phyloP scores from a whole-genome alignment of 75 land plant species.

The Sequoiadendron giganteum region DNA sequence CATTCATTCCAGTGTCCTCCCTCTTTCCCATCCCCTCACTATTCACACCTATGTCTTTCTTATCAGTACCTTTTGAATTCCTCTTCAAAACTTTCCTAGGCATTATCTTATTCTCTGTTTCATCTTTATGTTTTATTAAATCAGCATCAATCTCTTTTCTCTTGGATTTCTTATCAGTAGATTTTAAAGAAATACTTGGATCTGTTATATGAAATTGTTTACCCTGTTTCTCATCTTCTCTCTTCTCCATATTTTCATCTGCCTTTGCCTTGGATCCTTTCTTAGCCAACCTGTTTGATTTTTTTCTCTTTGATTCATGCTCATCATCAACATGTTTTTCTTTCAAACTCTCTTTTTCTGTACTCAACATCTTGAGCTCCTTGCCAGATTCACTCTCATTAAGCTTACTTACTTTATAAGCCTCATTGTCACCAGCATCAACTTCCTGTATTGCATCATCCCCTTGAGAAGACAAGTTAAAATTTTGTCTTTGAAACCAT shows the following conservation, averaged over 20 bases:
- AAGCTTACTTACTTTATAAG: neutral
- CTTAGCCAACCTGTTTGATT: neutral
- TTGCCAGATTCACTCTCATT: neutral
- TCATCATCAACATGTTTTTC: neutral
- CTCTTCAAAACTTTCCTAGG: neutral
- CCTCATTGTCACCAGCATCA: neutral
- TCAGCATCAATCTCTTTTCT: neutral
- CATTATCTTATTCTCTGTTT: neutral
- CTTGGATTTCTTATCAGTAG: neutral
- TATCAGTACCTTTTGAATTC: neutral
- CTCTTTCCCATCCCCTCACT: neutral
- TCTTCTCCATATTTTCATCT: neutral
- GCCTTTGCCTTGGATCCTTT: neutral
- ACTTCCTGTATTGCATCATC: neutral
- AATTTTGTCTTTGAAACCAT: neutral
- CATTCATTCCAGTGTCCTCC: neutral
- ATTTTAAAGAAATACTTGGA: neutral
- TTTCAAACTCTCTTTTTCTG: neutral
- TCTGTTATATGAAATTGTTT: neutral
- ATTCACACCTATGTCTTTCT: neutral
- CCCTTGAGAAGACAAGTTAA: neutral
- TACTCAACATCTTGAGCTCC: neutral
- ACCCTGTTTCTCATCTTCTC: neutral
- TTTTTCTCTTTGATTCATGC: neutral
- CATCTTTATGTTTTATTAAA: neutral